Evolutionary conservation across 2,329 filamentous ascomycete species (phyloP), one percentile per base, ranked within the genome.

Genomic region (Aspergillus carbonarius): DNA sequence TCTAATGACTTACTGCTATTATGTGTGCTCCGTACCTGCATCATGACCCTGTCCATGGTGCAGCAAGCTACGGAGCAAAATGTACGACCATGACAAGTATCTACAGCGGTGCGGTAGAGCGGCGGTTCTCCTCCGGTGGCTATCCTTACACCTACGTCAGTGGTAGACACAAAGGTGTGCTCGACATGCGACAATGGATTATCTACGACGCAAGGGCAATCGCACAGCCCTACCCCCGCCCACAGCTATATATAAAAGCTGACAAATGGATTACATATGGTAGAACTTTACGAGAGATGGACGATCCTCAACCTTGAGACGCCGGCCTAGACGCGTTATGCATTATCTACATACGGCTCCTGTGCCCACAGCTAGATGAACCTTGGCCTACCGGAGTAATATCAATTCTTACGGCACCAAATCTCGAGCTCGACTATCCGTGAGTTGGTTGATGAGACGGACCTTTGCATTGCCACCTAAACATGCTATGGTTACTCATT

Each of bases 171-270:
- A n/a, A 46, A 46, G 42, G 15, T n/a, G 42, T 47, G 25, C 50
- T 18, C 37, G n/a, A 23, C 23, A 12, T 27, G 27, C 25, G 25
- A 10, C 51, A 40, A 32, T 42, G 37, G 51, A 42, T 44, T 42
- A 54, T 44, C 51, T 27, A 25, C 51, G 27, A 54, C 30, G 51
- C 51, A 54, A 54, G 51, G 51, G 51, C 10, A 54, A 40, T 17
- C 23, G 25, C 44, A 47, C 25, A 47, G 44, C 44, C 44, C 27
- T 48, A 32, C 25, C 44, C 39, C 39, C 39, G 39, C 39, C 18
- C 23, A 32, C 13, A 27, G 44, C 17, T 48, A 30, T 48, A 48
- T 48, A 48, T 48, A 47, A 17, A 10, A 30, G 44, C 44, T 47
- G 23, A 48, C 25, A 48, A 32, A 48, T 48, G 44, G 6, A 48